phyloP scores from a whole-genome alignment of 805 yeast species.

The Pichia kluyveri region DNA sequence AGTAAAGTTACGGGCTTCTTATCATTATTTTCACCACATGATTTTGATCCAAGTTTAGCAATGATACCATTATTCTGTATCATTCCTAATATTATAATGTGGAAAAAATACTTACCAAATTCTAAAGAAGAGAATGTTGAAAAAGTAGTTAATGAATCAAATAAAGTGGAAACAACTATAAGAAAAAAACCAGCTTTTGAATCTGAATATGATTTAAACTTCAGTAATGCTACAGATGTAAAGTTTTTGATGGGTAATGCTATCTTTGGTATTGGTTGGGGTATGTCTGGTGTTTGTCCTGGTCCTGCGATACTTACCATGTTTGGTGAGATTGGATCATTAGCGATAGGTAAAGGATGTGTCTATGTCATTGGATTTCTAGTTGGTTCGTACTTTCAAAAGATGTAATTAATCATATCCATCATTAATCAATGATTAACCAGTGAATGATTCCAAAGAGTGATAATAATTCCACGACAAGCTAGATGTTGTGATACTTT shows the following conservation, averaged over 20 bases:
- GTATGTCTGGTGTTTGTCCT: slow-evolving; percentile 42
- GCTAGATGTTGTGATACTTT: too few relatives aligned
- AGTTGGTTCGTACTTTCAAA: slow-evolving; percentile 26
- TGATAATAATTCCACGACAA: too few relatives aligned
- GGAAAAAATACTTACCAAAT: slow-evolving; percentile 21
- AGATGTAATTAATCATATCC: slow-evolving; percentile 15
- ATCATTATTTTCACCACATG: slow-evolving; percentile 25
- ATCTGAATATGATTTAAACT: slow-evolving; percentile 19
- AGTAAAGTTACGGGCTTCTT: slow-evolving; percentile 38
- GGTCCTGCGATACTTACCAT: slow-evolving; percentile 37
- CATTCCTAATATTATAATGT: slow-evolving; percentile 34
- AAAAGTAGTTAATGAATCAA: not conserved
- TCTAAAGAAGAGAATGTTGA: slow-evolving; percentile 1
- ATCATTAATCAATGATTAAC: too few relatives aligned
- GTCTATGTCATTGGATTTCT: slow-evolving; percentile 13
- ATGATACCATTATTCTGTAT: slow-evolving; percentile 36
- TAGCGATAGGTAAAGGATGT: slow-evolving; percentile 22
- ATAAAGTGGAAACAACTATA: not conserved
- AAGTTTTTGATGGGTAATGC: slow-evolving; percentile 33
- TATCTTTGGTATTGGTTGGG: slow-evolving; percentile 48
- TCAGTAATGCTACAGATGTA: slow-evolving; percentile 16
- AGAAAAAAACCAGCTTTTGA: slow-evolving; percentile 15
- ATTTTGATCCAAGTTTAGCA: slow-evolving; percentile 39
- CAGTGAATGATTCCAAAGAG: too few relatives aligned
- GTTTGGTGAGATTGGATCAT: slow-evolving; percentile 15